These are phyloP conservation scores for Erucastrum elatum DNA, from an alignment of 345 rosid species.

Conservation along the genomic window DNA sequence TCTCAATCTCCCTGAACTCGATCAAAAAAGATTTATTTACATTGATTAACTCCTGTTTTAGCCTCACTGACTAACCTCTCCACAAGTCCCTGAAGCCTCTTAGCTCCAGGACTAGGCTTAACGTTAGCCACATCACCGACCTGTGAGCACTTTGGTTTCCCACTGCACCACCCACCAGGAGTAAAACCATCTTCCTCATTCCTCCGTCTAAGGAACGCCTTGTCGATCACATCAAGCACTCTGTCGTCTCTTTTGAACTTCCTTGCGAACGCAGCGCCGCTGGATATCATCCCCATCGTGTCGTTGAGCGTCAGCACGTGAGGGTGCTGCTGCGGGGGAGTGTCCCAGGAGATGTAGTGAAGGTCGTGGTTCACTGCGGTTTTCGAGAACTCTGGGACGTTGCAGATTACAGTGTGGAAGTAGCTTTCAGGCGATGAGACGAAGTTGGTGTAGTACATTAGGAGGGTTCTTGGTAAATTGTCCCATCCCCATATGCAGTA, in stretches of 20 bases:
- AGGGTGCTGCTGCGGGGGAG: constrained; percentile 89
- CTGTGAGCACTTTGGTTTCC: constrained; percentile 61
- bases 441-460: constrained; percentile 93
- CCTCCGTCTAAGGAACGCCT: constrained; percentile 64
- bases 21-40: constrained; percentile 20
- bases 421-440: constrained; percentile 97
- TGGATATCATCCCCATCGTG: constrained; percentile 53
- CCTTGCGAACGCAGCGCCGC: constrained; percentile 88
- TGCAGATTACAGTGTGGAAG: constrained; percentile 94
- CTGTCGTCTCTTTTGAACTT: constrained; percentile 63
- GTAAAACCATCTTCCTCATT: constrained; percentile 55
- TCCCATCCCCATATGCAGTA: constrained; percentile 98
- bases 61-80: constrained; percentile 50
- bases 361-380: constrained; percentile 86
- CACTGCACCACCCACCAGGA: constrained; percentile 96
- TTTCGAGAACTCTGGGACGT: constrained; percentile 71
- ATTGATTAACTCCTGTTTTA: constrained; percentile 53
- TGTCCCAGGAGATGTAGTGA: constrained; percentile 97
- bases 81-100: constrained; percentile 60
- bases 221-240: constrained; percentile 64
- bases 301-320: constrained; percentile 70
- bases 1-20: no score
- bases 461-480: constrained; percentile 79
- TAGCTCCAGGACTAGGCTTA: constrained; percentile 74
- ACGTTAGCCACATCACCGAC: constrained; percentile 62